Conservation (phyloP, 208 protist genomes). For the Trypanosoma caninum region DNA sequence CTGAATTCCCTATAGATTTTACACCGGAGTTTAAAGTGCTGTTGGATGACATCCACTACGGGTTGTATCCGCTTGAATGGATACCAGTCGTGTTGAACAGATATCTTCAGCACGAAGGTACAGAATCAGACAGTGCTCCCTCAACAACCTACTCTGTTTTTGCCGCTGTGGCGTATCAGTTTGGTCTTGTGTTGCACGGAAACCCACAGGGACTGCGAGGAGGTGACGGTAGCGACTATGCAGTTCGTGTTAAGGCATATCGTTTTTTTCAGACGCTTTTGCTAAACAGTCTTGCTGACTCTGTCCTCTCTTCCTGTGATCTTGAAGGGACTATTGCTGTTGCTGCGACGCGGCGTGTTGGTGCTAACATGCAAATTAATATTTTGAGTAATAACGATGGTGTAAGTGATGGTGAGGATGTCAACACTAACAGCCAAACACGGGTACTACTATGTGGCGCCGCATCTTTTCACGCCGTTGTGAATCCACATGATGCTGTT, state of each 20-base stretch:
- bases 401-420: neutral
- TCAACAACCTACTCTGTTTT: slow-evolving; percentile 54
- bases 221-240: slow-evolving; percentile 15
- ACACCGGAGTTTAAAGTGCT: slow-evolving; percentile 50
- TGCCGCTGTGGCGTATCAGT: slow-evolving; percentile 77
- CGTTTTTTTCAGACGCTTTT: slow-evolving; percentile 46
- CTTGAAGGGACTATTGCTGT: slow-evolving; percentile 58
- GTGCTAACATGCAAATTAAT: slow-evolving; percentile 5
- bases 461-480: slow-evolving; percentile 47
- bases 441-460: slow-evolving; percentile 36
- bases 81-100: slow-evolving; percentile 40
- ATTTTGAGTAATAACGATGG: slow-evolving; percentile 5
- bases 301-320: slow-evolving; percentile 54
- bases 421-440: slow-evolving; percentile 1
- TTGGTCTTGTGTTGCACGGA: slow-evolving; percentile 37
- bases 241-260: slow-evolving; percentile 22
- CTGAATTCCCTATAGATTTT: slow-evolving; percentile 22
- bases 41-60: slow-evolving; percentile 68
- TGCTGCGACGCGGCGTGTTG: slow-evolving; percentile 50
- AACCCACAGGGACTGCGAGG: slow-evolving; percentile 24
- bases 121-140: slow-evolving; percentile 5
- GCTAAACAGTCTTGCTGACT: slow-evolving; percentile 41
- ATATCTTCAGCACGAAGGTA: neutral
- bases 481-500: slow-evolving; percentile 55
- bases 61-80: slow-evolving; percentile 85